A percentile compares a stretch with the other conserved stretches of the same genome.
Evolutionary conservation across 2,329 filamentous ascomycete species (phyloP).

Genomic region (Aspergillus japonicus): DNA sequence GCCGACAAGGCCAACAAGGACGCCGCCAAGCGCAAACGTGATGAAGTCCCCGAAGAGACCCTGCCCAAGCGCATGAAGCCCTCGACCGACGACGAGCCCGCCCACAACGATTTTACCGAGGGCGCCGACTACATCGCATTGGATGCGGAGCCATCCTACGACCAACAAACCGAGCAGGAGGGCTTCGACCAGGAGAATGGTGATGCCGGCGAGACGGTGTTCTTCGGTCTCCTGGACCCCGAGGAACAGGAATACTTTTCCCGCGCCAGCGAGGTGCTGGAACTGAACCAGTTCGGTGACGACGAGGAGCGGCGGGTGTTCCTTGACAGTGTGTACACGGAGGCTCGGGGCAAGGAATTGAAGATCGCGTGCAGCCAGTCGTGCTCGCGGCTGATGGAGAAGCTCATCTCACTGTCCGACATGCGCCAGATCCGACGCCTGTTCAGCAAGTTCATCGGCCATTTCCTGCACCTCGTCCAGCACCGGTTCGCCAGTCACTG

Average conservation of each 20-base stretch:
- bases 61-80: constrained; percentile 42
- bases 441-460: constrained; percentile 79
- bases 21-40: constrained; percentile 37
- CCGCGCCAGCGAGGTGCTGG: constrained; percentile 82
- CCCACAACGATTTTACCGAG: constrained; percentile 18
- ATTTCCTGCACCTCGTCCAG: constrained; percentile 86
- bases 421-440: constrained; percentile 78
- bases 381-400: constrained; percentile 89
- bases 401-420: constrained; percentile 78
- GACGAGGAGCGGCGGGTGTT: constrained; percentile 70
- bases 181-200: constrained; percentile 22
- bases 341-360: constrained; percentile 87
- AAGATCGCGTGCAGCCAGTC: constrained; percentile 96
- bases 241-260: constrained; percentile 96
- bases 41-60: constrained; percentile 34
- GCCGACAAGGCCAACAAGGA: constrained; percentile 42
- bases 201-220: constrained; percentile 61
- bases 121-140: constrained; percentile 42
- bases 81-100: constrained; percentile 25
- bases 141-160: constrained; percentile 9
- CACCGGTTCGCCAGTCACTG: constrained; percentile 97
- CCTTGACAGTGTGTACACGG: constrained; percentile 77
- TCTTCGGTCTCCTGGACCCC: constrained; percentile 89
- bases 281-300: constrained; percentile 80
- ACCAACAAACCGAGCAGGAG: background rate